A percentile compares a stretch with the other conserved stretches of the same genome.
phyloP scores from a whole-genome alignment of 805 yeast genomes.

The Ogataea ganodermae region DNA sequence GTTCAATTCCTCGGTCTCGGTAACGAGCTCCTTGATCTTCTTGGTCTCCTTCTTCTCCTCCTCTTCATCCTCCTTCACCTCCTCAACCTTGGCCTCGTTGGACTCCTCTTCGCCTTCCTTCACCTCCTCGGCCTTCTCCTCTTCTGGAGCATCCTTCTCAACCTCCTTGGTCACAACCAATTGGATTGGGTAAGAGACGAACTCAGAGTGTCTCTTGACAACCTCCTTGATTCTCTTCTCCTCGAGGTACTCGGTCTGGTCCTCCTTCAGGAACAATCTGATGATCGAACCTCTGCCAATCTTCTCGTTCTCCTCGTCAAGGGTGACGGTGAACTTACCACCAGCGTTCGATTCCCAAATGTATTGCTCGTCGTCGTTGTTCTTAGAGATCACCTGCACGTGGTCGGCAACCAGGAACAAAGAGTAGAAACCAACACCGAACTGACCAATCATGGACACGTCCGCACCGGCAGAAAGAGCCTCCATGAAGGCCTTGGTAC shows the following conservation, averaged over 20 bases:
- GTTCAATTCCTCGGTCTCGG: constrained; percentile 97
- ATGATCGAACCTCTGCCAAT: constrained; percentile 93
- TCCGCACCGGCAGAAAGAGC: constrained; percentile 99
- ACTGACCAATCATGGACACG: constrained; percentile 99
- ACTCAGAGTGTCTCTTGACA: constrained; percentile 98
- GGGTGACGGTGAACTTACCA: constrained; percentile 96
- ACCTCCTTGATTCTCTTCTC: constrained; percentile 99
- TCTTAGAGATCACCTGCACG: constrained; percentile 97
- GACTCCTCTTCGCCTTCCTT: constrained; percentile 53
- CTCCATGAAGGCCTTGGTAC: constrained; percentile 99
- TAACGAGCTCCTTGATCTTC: constrained; percentile 88
- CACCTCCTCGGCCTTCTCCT: constrained; percentile 61
- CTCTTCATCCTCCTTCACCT: constrained; percentile 67
- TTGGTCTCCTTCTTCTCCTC: constrained; percentile 76
- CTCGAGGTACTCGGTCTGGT: constrained; percentile 97
- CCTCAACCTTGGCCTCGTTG: constrained; percentile 73
- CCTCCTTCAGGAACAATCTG: constrained; percentile 97
- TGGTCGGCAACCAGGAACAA: constrained; percentile 98
- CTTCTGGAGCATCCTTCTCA: constrained; percentile 93
- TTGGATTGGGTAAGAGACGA: constrained; percentile 98
- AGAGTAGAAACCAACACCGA: constrained; percentile 99
- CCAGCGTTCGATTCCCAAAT: constrained; percentile 99
- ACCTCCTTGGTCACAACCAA: constrained; percentile 97
- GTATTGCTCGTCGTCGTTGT: constrained; percentile 99
- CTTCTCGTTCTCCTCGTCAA: constrained; percentile 83